Percentiles rank a stretch among this genome's conserved stretches.
Evolutionary conservation across 2,329 filamentous ascomycete genomes (phyloP).

Genomic region (Dendrostoma leiphaemia): DNA sequence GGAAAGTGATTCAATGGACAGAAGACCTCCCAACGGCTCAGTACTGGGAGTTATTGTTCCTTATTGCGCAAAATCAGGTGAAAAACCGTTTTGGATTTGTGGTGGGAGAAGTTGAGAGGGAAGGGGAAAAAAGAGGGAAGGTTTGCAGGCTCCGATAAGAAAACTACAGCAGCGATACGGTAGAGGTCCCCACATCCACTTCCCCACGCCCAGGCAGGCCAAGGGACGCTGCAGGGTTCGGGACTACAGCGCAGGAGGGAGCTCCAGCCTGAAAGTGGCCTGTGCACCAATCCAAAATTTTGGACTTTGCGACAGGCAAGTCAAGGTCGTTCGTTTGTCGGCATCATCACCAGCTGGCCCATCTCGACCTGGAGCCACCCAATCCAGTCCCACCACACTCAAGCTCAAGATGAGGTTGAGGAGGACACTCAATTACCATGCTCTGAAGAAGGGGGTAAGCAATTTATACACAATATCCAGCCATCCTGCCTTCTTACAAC

Average conservation of each 20-base stretch:
- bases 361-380: conserved; percentile 7
- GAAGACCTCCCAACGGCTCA: background rate
- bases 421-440: conserved; percentile 63
- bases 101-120: background rate
- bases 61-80: background rate
- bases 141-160: background rate
- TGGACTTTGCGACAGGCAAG: background rate
- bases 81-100: background rate
- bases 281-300: conserved; percentile 1
- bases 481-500: conserved; percentile 13
- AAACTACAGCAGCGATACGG: too few relatives aligned
- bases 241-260: too few relatives aligned
- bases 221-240: background rate
- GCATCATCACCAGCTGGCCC: conserved; percentile 1
- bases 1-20: background rate
- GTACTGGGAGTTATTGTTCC: background rate
- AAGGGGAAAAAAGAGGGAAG: background rate
- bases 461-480: background rate
- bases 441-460: conserved; percentile 64
- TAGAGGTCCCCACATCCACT: too few relatives aligned
- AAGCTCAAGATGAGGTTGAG: conserved; percentile 48
- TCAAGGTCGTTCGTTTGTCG: background rate
- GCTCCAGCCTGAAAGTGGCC: background rate
- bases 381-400: conserved; percentile 20
- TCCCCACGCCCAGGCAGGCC: background rate